Evolutionary conservation across 2,329 filamentous ascomycete genomes (phyloP), one percentile per base, ranked within the genome.

Genomic region (Xenoacremonium recifei): DNA sequence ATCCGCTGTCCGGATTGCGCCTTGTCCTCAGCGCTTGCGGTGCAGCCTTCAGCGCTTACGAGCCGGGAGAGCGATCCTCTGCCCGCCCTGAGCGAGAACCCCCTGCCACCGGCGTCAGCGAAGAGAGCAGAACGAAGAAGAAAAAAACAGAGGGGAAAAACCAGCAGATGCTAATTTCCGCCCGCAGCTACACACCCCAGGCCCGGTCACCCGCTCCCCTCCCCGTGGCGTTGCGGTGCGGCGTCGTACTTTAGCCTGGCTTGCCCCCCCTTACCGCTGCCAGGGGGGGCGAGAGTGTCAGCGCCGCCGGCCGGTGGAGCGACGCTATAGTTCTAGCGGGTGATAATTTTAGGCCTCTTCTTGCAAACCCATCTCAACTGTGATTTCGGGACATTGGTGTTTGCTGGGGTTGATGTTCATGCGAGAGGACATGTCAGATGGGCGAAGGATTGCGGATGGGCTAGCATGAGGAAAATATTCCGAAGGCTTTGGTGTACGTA

Each of bases 211-310:
- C 29, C 6, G 7, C 29, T n/a, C 29, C 29, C n/a, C 29, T 15
- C 6, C 13, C 17, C 6, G 33, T 35, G 33, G 33, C 33, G 33
- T 21, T 15, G 17, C 33, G 33, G 33, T 35, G 33, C 33, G 33
- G 33, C 33, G 33, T 35, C 6, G 33, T n/a, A 35, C 12, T 35
- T 15, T 35, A 13, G 7, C n/a, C 17, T 20, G 31, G 16, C 10
- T 12, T 13, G 9, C 16, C 10, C 10, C 30, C 7, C 30, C 30
- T 32, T 6, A 17, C 6, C 9, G 7, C 9, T 32, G 10, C 15
- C 15, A 6, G 9, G 10, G 7, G 10, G 30, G 23, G 23, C 13
- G 23, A 27, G 23, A 27, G 23, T 9, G 23, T 13, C n/a, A n/a
- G n/a, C n/a, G n/a, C n/a, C n/a, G n/a, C 23, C 23, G 23, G 23